These are phyloP conservation scores for Rhizomucor miehei DNA, from an alignment of 371 early-diverging fungal genomes.

Conservation along the genomic window DNA sequence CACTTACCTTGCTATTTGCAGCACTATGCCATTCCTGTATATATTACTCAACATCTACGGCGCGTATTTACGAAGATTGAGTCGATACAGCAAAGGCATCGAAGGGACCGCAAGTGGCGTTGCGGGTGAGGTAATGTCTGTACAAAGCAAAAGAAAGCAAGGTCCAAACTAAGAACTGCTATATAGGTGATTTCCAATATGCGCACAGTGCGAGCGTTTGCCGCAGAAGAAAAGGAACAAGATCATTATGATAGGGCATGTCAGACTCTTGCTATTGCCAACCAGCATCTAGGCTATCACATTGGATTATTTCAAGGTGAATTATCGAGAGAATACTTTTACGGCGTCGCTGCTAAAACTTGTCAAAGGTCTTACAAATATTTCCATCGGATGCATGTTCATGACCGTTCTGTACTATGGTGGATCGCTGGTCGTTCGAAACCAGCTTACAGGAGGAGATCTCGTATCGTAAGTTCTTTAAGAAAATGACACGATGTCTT, in stretches of 20 bases:
- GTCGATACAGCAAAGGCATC: constrained; percentile 45
- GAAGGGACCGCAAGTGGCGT: constrained; percentile 63
- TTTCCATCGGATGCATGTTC: constrained; percentile 69
- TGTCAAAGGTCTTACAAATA: constrained; percentile 55
- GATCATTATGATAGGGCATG: constrained; percentile 55
- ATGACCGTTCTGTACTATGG: constrained; percentile 69
- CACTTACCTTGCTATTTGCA: constrained; percentile 63
- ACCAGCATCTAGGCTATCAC: constrained; percentile 64
- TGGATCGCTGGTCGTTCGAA: constrained; percentile 64
- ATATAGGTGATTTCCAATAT: constrained; percentile 64
- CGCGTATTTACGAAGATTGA: constrained; percentile 61
- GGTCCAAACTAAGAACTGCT: too few species aligned
- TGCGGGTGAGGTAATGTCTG: constrained; percentile 58
- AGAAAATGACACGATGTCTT: too few species aligned
- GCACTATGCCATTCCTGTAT: constrained; percentile 69
- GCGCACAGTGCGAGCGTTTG: constrained; percentile 75
- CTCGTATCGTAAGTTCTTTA: constrained; percentile 53
- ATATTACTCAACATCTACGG: constrained; percentile 69
- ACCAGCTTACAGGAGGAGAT: constrained; percentile 67
- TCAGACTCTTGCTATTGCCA: constrained; percentile 35
- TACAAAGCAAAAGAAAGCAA: background rate
- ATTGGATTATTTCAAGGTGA: constrained; percentile 78
- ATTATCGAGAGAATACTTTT: background rate
- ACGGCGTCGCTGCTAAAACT: background rate
- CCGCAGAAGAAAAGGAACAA: constrained; percentile 66